Evolutionary conservation across 352 stramenopile species (phyloP), one percentile per base, ranked within the genome.

Genomic region (Phytopythium aichiense): DNA sequence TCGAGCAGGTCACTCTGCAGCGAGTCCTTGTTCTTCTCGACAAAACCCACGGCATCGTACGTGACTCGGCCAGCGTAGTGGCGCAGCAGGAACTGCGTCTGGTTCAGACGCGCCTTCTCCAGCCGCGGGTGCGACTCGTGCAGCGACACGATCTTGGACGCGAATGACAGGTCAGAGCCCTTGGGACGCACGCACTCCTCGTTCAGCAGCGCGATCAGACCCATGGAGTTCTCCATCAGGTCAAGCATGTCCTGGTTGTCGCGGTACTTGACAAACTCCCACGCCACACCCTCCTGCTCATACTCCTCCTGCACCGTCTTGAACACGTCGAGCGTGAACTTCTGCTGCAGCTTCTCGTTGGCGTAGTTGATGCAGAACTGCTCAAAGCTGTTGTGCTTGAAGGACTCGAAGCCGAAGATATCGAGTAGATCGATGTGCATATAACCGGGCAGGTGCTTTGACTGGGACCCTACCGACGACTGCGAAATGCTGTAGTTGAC

Each of bases 391-490:
- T 97, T 97, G 56, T 75, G 81, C 56, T 96, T 69, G 69, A 99
- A 98, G 7, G 78, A 91, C 69, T 99, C 96, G 73, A 99, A 99
- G 22, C 96, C 95, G 68, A 98, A 99, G 65, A 99, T 98, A 72
- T 99, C 96, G 25, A 98, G 81, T 63, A 99, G 76, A 63, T 97
- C 92, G 64, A 99, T 98, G 68, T 97, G 89, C 59, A 87, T 62
- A 59, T 89, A 85, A 12, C 69, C 73, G 2, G 77, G 76, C 7
- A 57, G 38, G 30, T 76, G 79, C 20, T 63, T 61, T 7, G 69
- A 73, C 25, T 48, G 40, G 13, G 38, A 51, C 48, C 60, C 64
- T 28, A 63, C 65, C 13, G 71, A 60, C 4, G 77, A 76, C 18
- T 82, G 81, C 18, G 83, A 88, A 48, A 94, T 92, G 62, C 83